A percentile compares a stretch with the other conserved stretches of the same genome.
phyloP scores from a whole-genome alignment of 208 protist genomes.

The Leishmania tropica region DNA sequence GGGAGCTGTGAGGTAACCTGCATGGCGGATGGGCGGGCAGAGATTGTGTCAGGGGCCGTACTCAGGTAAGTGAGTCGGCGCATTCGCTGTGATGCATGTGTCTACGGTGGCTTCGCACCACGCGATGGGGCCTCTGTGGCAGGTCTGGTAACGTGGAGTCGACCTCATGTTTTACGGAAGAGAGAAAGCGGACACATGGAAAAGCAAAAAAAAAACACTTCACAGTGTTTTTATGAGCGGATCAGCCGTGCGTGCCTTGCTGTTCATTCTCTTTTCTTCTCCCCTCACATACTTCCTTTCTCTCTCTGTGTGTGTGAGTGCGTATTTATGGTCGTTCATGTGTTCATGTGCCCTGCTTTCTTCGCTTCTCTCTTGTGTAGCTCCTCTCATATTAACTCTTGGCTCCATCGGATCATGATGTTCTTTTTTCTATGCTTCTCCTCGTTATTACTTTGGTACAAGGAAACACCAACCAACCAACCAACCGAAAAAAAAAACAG shows the following conservation, averaged over 20 bases:
- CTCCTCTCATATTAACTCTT: background rate
- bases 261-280: background rate
- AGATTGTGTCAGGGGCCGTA: background rate
- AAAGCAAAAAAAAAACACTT: background rate
- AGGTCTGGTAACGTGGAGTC: background rate
- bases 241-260: background rate
- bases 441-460: background rate
- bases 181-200: background rate
- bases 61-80: background rate
- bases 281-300: background rate
- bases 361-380: too few relatives aligned
- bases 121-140: background rate
- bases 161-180: background rate
- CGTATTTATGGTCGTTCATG: background rate
- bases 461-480: too few relatives aligned
- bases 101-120: background rate
- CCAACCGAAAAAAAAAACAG: background rate
- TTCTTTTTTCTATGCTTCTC: background rate
- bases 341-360: background rate
- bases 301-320: background rate
- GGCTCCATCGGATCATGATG: background rate
- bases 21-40: background rate
- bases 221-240: background rate
- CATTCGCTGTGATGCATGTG: background rate
- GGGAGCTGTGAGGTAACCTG: background rate